Base-by-base conservation (phyloP, 208 protist species). In the Trypanosoma grayi region DNA sequence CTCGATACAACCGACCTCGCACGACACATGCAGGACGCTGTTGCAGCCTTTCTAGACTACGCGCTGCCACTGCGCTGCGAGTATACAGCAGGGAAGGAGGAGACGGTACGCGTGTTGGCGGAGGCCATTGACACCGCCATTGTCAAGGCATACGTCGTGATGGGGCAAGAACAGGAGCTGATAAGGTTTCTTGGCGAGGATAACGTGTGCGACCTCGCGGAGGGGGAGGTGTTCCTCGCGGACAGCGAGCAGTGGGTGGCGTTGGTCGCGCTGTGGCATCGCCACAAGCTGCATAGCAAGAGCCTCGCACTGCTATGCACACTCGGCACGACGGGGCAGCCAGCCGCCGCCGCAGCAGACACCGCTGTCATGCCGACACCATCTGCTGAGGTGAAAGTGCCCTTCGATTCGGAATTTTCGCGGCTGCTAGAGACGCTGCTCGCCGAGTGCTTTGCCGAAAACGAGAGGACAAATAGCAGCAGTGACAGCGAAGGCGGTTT, bases 231-330 rank as follows among this genome's bases (percentile, higher is more conserved):
- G 2, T 72, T 87, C 37, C 60, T 93, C 30, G 43, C 30, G 4
- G 54, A 72, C 3, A 73, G 65, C 46, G 52, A 45, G 30, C 71
- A 84, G 30, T 93, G 87, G 87, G 74, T 82, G 37, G 61, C 76
- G 8, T 59, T 85, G 9, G 62, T 68, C 1, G 27, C 70, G 11
- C 54, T 88, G 9, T 79, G 74, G 64, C 61, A 78, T 36, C 39
- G 33, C 0, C 34, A 60, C 24, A 57, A 52, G 3, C 40, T 46
- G 20, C 73, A 74, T 37, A 27, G 16, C 13, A 68, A 41, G 34
- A 63, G 52, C 45, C 37, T 74, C 10, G 22, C n/a, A 20, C 25
- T 74, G 9, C 46, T 74, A 7, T 53, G 62, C 25, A 39, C 24
- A 25, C 60, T 74, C 43, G 68, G 58, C 6, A 50, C 40, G 43